Conservation (phyloP, 352 stramenopile species). For the Phytophthora pisi region DNA sequence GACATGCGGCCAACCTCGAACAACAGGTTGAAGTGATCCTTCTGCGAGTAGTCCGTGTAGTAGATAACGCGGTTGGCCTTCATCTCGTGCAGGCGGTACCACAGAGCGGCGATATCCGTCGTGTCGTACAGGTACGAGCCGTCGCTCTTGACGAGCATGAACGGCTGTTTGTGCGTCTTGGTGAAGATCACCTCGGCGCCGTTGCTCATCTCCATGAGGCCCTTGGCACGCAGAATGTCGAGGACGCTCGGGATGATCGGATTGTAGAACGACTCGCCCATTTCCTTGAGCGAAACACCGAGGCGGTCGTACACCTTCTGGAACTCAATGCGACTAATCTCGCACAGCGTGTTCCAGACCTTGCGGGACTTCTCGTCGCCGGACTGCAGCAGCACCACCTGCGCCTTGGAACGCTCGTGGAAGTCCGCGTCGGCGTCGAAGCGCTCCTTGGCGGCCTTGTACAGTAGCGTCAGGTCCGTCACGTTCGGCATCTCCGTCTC, state of each 20-base stretch:
- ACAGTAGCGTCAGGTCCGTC: slow-evolving; percentile 94
- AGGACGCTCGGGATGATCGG: slow-evolving; percentile 87
- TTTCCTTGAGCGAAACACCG: slow-evolving; percentile 73
- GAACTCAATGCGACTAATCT: slow-evolving; percentile 86
- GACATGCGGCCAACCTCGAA: slow-evolving; percentile 84
- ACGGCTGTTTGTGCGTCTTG: slow-evolving; percentile 89
- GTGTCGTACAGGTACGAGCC: slow-evolving; percentile 88
- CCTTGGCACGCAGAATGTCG: slow-evolving; percentile 87
- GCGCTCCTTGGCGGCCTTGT: slow-evolving; percentile 93
- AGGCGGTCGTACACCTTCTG: slow-evolving; percentile 88
- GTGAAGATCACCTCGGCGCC: slow-evolving; percentile 92
- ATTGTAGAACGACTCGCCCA: slow-evolving; percentile 90
- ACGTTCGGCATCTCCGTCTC: slow-evolving; percentile 95
- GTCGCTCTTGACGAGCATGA: slow-evolving; percentile 88
- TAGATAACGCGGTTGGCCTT: slow-evolving; percentile 85
- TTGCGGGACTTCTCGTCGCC: slow-evolving; percentile 83
- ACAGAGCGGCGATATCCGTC: slow-evolving; percentile 86
- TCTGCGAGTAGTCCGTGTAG: slow-evolving; percentile 91
- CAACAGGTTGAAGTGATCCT: slow-evolving; percentile 87
- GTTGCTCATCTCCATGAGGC: slow-evolving; percentile 91
- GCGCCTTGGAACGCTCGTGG: slow-evolving; percentile 95
- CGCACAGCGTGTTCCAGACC: slow-evolving; percentile 83
- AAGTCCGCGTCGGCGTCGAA: slow-evolving; percentile 98
- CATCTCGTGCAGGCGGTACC: slow-evolving; percentile 85
- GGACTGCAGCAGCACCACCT: slow-evolving; percentile 98